Base-by-base conservation (phyloP, 257 asterid genomes). In the Solanum chmielewskii region DNA sequence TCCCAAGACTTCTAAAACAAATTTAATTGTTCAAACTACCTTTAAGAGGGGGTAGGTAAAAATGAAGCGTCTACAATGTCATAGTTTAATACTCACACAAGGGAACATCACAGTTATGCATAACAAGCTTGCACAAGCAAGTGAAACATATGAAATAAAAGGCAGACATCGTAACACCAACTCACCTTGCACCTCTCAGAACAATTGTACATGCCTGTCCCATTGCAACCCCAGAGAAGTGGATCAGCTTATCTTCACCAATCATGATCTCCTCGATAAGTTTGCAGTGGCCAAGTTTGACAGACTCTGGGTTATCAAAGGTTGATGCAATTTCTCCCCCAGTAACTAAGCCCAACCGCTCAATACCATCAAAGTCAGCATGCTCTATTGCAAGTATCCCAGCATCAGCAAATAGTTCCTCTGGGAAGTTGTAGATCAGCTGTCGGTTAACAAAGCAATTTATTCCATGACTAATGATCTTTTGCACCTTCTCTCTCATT, bases 361-460 rank as follows among this genome's bases (percentile, higher is more conserved):
- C 99, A 85, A 97, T 97, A 77, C 99, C 99, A 90, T 97, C 99
- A 90, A 97, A 97, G 89, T 97, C 99, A 81, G 99, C 99, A 93
- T 97, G 99, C 91, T 96, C 99, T 71, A 97, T 96, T 27, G 99
- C 99, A 37, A 97, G 99, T 47, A 96, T 90, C 85, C 99, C 99
- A 70, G 99, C 96, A 92, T 95, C 99, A 77, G 99, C 99, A 92
- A 97, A 97, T 52, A 97, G 91, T 89, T 97, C 99, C 89, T 97
- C 99, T 0, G 99, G 98, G 86, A 97, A 97, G 93, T 97, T 97
- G 93, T 95, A 97, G 83, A 97, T 97, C 91, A 97, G 88, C 89
- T 97, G 99, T 11, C 99, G 90, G 89, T 97, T 97, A 47, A 97
- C 99, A 83, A 97, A 97, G 90, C 99, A 97, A 87, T 97, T 97